Evolutionary conservation across 1,284 basidiomycete species (phyloP), one percentile per base, ranked within the genome.

Genomic region (Pseudozyma sp.): DNA sequence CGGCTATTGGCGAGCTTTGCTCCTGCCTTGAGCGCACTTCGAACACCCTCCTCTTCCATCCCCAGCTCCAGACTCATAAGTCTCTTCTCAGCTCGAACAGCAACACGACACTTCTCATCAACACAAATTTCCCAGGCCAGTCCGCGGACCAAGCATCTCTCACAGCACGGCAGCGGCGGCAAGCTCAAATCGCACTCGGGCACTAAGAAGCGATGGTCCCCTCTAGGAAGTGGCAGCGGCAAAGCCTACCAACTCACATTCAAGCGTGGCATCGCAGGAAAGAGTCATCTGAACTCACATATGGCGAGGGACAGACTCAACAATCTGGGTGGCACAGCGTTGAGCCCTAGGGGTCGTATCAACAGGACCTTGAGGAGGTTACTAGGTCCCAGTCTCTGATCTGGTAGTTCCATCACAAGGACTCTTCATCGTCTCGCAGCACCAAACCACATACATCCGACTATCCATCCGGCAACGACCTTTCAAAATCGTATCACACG

Each of bases 171-270:
- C 31, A 70, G 63, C 51, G 63, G 63, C 17, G 55, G 55, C 45
- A 78, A 79, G 60, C 65, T 65, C 49, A 81, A 81, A 54, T 60
- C 75, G n/a, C 79, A 81, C 44, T 64, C 69, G 10, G 75, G 71
- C 35, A 70, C 79, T 24, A 81, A 81, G 68, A 81, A 81, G 64
- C 66, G 79, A 47, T 79, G 77, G 66, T 51, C 70, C 5, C 77
- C 79, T 6, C 50, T 62, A 9, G 78, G 78, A 16, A 56, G 69
- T 9, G 70, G 67, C 14, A 72, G 74, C 19, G 76, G 76, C 10
- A 74, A 69, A 40, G 67, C 69, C 24, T 67, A 68, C 43, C 68
- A 73, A 55, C 54, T 68, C 35, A 66, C 58, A 8, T 79, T 81
- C 62, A 81, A 75, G 61, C 67, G 77, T 30, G 64, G 63, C 8